Percentiles rank a stretch among this genome's conserved stretches.
phyloP scores from a whole-genome alignment of 2,329 filamentous ascomycete species.

The Xylariomycetidae sp. region DNA sequence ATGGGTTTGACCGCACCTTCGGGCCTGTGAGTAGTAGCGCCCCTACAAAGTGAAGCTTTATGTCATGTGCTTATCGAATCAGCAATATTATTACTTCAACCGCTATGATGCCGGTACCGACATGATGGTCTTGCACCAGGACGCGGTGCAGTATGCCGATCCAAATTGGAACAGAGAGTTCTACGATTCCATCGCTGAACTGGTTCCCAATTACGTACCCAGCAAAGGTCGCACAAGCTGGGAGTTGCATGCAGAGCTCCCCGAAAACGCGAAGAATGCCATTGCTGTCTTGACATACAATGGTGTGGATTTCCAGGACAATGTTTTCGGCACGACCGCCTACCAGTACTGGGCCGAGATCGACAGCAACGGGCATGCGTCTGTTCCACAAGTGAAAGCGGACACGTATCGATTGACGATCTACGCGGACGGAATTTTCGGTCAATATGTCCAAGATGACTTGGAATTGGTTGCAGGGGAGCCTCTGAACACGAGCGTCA shows the following conservation, averaged over 20 bases:
- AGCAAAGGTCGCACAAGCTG: conserved; percentile 44
- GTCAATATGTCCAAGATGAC: conserved; percentile 50
- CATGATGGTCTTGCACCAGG: conserved; percentile 42
- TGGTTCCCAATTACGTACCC: conserved; percentile 54
- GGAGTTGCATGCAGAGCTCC: conserved; percentile 44
- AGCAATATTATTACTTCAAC: conserved; percentile 57
- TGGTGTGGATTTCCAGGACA: conserved; percentile 52
- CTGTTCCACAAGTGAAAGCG: conserved; percentile 47
- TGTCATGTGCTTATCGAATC: neutral
- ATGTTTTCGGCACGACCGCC: conserved; percentile 45
- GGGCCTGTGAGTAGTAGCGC: conserved; percentile 33
- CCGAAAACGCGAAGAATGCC: conserved; percentile 41
- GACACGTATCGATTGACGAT: conserved; percentile 57
- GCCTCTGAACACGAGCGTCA: conserved; percentile 31
- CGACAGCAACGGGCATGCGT: conserved; percentile 37
- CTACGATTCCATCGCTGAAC: conserved; percentile 55
- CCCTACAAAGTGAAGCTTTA: neutral
- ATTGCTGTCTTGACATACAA: conserved; percentile 50
- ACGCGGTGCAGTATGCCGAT: conserved; percentile 46
- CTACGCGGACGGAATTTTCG: conserved; percentile 57
- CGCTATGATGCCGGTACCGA: conserved; percentile 39
- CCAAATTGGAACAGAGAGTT: conserved; percentile 53
- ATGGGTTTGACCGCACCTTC: conserved; percentile 60
- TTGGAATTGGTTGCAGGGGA: conserved; percentile 36
- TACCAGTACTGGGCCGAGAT: conserved; percentile 59